Percentiles rank a stretch among this genome's conserved stretches.
phyloP scores from a whole-genome alignment of 345 rosid genomes.

The rapeseed (Brassica napus) region DNA sequence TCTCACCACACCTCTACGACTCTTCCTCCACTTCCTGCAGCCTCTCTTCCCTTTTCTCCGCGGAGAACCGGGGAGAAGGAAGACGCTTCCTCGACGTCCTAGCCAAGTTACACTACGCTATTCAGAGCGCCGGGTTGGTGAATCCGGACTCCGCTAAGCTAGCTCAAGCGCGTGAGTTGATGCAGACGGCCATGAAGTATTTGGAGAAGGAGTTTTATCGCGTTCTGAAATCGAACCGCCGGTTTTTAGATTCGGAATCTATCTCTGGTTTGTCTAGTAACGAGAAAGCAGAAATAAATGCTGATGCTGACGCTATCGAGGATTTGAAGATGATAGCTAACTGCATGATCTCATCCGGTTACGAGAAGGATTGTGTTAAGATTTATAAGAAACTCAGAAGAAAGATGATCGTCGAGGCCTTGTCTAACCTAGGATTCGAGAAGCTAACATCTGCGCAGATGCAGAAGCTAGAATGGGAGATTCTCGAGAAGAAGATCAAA shows the following conservation, averaged over 20 bases:
- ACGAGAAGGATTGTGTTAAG: slow-evolving; percentile 66
- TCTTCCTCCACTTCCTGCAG: slow-evolving; percentile 26
- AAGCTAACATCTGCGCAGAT: slow-evolving; percentile 43
- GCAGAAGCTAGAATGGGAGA: slow-evolving; percentile 73
- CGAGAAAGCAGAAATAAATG: slow-evolving; percentile 9
- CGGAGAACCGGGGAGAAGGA: slow-evolving; percentile 48
- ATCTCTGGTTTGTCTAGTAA: slow-evolving; percentile 43
- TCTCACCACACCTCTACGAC: slow-evolving; percentile 15
- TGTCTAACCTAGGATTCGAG: slow-evolving; percentile 64
- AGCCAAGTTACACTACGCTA: slow-evolving; percentile 49
- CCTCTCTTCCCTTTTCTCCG: slow-evolving; percentile 46
- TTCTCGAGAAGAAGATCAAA: slow-evolving; percentile 55
- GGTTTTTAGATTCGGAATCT: slow-evolving; percentile 48
- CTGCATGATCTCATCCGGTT: slow-evolving; percentile 72
- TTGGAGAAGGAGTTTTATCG: slow-evolving; percentile 63
- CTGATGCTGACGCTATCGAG: slow-evolving; percentile 34
- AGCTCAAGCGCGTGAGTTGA: slow-evolving; percentile 51
- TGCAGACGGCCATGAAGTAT: slow-evolving; percentile 64
- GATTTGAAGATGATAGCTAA: slow-evolving; percentile 71
- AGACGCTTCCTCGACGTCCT: slow-evolving; percentile 51
- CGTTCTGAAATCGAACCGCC: slow-evolving; percentile 47
- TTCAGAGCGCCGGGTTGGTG: slow-evolving; percentile 42
- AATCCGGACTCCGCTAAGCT: slow-evolving; percentile 48
- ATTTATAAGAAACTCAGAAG: slow-evolving; percentile 58
- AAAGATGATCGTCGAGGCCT: slow-evolving; percentile 58